Base-by-base conservation (phyloP, 2,329 filamentous ascomycete species). In the Xylariomycetidae sp. region DNA sequence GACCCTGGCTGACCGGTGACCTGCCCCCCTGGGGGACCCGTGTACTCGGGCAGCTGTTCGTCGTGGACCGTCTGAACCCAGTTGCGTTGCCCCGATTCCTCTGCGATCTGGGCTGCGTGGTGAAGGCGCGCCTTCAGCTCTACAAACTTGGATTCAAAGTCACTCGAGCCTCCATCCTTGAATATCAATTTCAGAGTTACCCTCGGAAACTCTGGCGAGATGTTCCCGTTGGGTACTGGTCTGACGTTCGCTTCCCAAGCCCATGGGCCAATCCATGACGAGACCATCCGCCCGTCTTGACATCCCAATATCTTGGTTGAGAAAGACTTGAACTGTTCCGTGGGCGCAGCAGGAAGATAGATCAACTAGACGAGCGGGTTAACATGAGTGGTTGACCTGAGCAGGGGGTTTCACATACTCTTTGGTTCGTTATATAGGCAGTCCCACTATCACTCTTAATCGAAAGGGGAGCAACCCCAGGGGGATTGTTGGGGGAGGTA, bases 111-210 rank as follows among this genome's bases (percentile, higher is more conserved):
- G 23, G 88, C 77, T 6, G 82, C 87, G 50, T 96, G 87, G 44
- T 83, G 75, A 36, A 95, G 65, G 6, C 88, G 76, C 54, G 94
- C 89, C 55, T 87, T 88, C 44, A 96, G 80, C 36, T 84, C 73
- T 50, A 94, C 87, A 53, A 89, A 95, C 33, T 77, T 77, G 31
- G 78, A 76, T 50, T 89, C 82, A 54, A 94, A 97, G 48, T 95
- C 88, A 58, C 85, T 92, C 38, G 89, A 89, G n/a, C 90, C 90
- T 27, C 90, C 90, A 42, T 97, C 89, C 56, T 88, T 89, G 69
- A 97, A 97, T 15, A 82, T 88, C 50, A 96, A 73, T 57, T 85
- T 88, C 46, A 94, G 61, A 51, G 92, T 87, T 27, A 95, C 70
- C 17, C 81, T 78, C 13, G 82, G 74, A 41, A 87, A 73, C 15